phyloP scores from a whole-genome alignment of 169 alveolate species.

The Plasmodium reichenowi region DNA sequence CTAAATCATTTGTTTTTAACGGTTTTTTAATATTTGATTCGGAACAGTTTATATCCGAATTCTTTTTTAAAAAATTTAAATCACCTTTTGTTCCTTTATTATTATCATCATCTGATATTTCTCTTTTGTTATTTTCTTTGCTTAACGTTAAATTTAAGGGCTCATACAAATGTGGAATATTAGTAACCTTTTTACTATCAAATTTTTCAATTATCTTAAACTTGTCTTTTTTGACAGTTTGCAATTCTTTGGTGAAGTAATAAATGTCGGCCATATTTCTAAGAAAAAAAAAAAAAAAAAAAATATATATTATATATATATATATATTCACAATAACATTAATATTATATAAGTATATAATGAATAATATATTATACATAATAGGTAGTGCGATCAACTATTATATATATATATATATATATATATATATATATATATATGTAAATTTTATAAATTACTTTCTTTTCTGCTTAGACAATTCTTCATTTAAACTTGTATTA shows the following conservation, averaged over 20 bases:
- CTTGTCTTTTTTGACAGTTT: constrained; percentile 55
- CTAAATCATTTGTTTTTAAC: constrained; percentile 45
- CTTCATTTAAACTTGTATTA: constrained; percentile 37
- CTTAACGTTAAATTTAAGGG: constrained; percentile 50
- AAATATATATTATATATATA: constrained; percentile 13
- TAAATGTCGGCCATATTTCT: constrained; percentile 65
- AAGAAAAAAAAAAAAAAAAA: background rate
- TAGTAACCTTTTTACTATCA: constrained; percentile 25
- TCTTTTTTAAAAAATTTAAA: background rate
- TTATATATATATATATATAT: constrained; percentile 18
- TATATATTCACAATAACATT: background rate
- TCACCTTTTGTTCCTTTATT: background rate
- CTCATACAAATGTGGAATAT: constrained; percentile 52
- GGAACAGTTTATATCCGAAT: constrained; percentile 15
- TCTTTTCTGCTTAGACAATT: constrained; percentile 50
- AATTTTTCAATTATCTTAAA: constrained; percentile 67
- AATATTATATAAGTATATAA: no score
- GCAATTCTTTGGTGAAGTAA: constrained; percentile 41
- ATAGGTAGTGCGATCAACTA: constrained; percentile 12
- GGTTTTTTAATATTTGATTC: background rate
- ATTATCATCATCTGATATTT: background rate
- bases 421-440: constrained; percentile 45
- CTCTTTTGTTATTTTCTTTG: background rate
- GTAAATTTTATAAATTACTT: constrained; percentile 13
- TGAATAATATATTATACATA: no score